Evolutionary conservation across 345 rosid genomes (phyloP).

Genomic region (Murraya koenigii): DNA sequence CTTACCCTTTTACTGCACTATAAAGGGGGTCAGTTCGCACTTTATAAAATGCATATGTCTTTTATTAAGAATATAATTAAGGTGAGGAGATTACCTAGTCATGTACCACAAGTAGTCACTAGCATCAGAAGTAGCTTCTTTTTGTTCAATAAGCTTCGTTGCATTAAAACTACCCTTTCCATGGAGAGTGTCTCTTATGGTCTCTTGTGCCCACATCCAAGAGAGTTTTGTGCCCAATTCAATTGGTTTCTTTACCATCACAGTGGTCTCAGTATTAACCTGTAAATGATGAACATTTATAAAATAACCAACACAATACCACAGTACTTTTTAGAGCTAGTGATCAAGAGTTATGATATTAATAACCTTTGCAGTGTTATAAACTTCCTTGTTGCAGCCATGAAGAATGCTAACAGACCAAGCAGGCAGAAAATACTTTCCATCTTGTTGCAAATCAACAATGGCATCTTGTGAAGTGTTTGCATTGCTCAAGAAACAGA

Average conservation of each 20-base stretch:
- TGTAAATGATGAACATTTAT: not conserved
- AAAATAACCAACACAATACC: too few species aligned
- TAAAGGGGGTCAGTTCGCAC: too few species aligned
- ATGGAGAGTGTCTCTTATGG: not conserved
- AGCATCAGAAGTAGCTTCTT: slow-evolving; percentile 14
- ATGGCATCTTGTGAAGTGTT: not conserved
- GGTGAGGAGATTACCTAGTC: slow-evolving; percentile 15
- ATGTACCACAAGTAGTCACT: slow-evolving; percentile 30
- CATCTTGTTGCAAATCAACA: not conserved
- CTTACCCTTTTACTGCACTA: too few species aligned
- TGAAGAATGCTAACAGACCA: slow-evolving; percentile 28
- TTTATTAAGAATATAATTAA: not conserved
- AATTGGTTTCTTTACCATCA: not conserved
- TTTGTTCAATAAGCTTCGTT: slow-evolving; percentile 27
- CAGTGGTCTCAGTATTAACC: slow-evolving; percentile 26
- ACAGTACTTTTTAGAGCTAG: too few species aligned
- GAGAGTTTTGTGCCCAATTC: not conserved
- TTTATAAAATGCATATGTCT: too few species aligned
- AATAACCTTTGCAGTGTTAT: slow-evolving; percentile 30
- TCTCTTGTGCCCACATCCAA: slow-evolving; percentile 19
- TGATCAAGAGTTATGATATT: not conserved
- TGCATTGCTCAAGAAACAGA: slow-evolving; percentile 8
- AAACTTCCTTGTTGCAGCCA: slow-evolving; percentile 22
- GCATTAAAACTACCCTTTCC: not conserved
- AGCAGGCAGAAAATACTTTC: slow-evolving; percentile 12